phyloP scores from a whole-genome alignment of 768 basidiomycete genomes.

The Leccinum fibrillosum region DNA sequence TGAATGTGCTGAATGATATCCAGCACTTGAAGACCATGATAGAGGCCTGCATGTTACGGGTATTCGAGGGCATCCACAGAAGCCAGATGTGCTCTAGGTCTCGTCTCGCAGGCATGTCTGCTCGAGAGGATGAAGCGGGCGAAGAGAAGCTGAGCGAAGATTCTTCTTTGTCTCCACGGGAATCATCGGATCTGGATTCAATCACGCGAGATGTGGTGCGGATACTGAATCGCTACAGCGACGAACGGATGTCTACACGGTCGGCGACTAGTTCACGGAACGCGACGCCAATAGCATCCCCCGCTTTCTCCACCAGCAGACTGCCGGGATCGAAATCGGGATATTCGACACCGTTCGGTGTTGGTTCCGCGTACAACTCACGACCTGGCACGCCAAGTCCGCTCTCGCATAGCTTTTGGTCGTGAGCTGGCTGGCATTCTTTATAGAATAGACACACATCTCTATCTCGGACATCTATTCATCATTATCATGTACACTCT shows the following conservation, averaged over 20 bases:
- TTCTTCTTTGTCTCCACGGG: constrained; percentile 58
- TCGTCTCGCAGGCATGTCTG: constrained; percentile 33
- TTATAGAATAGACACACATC: constrained; percentile 7
- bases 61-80: constrained; percentile 78
- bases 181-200: constrained; percentile 72
- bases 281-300: constrained; percentile 60
- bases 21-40: constrained; percentile 74
- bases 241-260: constrained; percentile 56
- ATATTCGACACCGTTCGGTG: constrained; percentile 52
- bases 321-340: constrained; percentile 50
- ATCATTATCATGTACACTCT: constrained; percentile 13
- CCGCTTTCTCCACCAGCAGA: constrained; percentile 37
- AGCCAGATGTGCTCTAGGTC: constrained; percentile 31
- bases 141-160: constrained; percentile 45
- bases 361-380: constrained; percentile 46
- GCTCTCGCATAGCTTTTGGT: constrained; percentile 38
- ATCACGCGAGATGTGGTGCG: constrained; percentile 72
- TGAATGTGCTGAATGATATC: constrained; percentile 77
- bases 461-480: constrained; percentile 1
- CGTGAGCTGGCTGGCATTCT: constrained; percentile 15
- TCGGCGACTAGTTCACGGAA: constrained; percentile 64
- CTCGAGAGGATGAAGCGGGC: constrained; percentile 51
- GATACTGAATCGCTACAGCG: constrained; percentile 67
- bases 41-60: constrained; percentile 82
- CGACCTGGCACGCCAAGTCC: constrained; percentile 66